Evolutionary conservation across 768 basidiomycete genomes (phyloP), one percentile per base, ranked within the genome.

Genomic region (Leccinum barrowsii): DNA sequence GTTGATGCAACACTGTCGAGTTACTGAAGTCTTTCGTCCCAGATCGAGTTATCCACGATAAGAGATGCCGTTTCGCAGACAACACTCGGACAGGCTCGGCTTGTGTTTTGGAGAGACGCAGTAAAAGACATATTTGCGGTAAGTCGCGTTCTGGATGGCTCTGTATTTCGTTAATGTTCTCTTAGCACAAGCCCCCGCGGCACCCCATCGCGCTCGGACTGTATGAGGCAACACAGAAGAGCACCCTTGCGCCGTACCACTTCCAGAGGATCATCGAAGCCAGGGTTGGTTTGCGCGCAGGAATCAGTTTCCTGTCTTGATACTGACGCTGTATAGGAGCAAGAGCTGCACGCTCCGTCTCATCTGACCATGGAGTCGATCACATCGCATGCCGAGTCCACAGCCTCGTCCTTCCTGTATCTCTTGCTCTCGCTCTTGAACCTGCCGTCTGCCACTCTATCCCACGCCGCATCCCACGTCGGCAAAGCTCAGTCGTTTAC

Each of bases 21-120:
- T 11, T 50, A 40, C 59, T 74, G 37, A 70, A 5, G 32, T 42
- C 50, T 30, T 5, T 24, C n/a, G 50, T 52, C 17, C 13, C 46
- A 92, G 88, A 82, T 89, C 55, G 92, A 94, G 69, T 73, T 93
- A 55, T 86, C 91, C 10, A 87, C 77, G 68, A 74, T 92, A 17
- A 89, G 86, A 70, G 92, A 94, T 60, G 76, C 80, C 40, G 87
- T 90, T 13, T 89, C 90, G 17, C 88, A 87, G 58, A 69, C 82
- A 35, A 77, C 81, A 40, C 84, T 94, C 56, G 92, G 90, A n/a
- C 83, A 85, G 69, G 90, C 92, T 81, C 80, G 90, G 62, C 82
- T 92, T 77, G 86, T 92, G 69, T 94, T 93, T 70, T 94, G 92
- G 92, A 82, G 84, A 64, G 90, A 94, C 67, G 85, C 89, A 12